A percentile compares a stretch with the other conserved stretches of the same genome.
These are phyloP conservation scores for Yamadazyma dendronema DNA, from an alignment of 1,139 yeast species.

Conservation along the genomic window DNA sequence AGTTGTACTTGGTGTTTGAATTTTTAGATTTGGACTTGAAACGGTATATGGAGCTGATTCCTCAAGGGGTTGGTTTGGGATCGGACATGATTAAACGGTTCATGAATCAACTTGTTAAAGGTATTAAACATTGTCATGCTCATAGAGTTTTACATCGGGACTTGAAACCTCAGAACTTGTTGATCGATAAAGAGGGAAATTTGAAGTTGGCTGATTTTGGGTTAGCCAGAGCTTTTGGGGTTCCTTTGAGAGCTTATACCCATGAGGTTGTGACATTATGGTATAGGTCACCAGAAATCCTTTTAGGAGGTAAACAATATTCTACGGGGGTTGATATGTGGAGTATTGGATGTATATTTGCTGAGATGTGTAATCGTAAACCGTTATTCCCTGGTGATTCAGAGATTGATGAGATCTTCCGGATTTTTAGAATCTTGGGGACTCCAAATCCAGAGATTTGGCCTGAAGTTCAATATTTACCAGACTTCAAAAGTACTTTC, in stretches of 20 bases:
- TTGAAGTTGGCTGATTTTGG: constrained; percentile 97
- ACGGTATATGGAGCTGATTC: constrained; percentile 94
- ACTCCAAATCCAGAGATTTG: constrained; percentile 92
- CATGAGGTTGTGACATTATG: constrained; percentile 97
- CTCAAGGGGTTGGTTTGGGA: constrained; percentile 88
- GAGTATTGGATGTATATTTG: constrained; percentile 98
- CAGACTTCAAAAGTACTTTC: constrained; percentile 93
- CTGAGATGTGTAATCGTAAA: constrained; percentile 95
- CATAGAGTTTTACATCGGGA: constrained; percentile 96
- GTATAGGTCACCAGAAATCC: constrained; percentile 97
- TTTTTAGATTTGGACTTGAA: constrained; percentile 91
- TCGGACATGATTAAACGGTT: constrained; percentile 88
- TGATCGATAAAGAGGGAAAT: constrained; percentile 93
- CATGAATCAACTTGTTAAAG: constrained; percentile 89
- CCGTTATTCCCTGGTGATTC: constrained; percentile 98
- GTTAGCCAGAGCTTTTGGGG: constrained; percentile 95
- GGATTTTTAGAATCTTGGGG: constrained; percentile 88
- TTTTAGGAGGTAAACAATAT: constrained; percentile 94
- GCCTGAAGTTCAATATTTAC: constrained; percentile 95
- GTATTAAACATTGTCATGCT: constrained; percentile 92
- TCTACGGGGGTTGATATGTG: constrained; percentile 99
- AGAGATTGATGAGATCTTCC: constrained; percentile 95
- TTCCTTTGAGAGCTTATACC: constrained; percentile 92
- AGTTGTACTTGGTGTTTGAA: constrained; percentile 90
- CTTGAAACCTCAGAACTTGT: constrained; percentile 90